A percentile compares a stretch with the other conserved stretches of the same genome.
Evolutionary conservation across 2,329 filamentous ascomycete species (phyloP).

Genomic region (Neocucurbitaria cava): DNA sequence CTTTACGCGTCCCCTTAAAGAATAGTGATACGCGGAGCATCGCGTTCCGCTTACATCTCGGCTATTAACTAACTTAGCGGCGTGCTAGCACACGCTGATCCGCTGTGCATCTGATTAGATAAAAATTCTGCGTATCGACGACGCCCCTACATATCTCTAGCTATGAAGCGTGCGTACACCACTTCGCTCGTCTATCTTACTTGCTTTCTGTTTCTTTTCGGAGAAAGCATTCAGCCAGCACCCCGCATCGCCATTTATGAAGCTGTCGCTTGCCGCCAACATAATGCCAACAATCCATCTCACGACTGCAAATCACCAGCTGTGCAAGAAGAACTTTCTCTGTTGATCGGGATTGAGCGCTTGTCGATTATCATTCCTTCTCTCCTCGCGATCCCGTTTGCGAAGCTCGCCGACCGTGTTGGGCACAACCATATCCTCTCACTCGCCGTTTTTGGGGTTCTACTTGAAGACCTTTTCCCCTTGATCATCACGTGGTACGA

Average conservation of each 20-base stretch:
- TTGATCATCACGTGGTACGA: constrained; percentile 23
- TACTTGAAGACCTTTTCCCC: constrained; percentile 20
- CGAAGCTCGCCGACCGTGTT: constrained; percentile 23
- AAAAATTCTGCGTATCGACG: background rate
- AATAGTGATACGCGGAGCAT: too few relatives aligned
- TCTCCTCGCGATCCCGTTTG: constrained; percentile 26
- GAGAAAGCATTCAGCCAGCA: constrained; percentile 26
- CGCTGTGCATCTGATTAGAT: constrained; percentile 1
- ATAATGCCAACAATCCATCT: constrained; percentile 7
- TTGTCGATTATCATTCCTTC: constrained; percentile 25
- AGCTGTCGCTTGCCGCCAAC: constrained; percentile 19
- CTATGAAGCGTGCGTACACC: constrained; percentile 1
- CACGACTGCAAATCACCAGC: constrained; percentile 22
- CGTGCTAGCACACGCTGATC: background rate
- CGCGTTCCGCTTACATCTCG: too few relatives aligned
- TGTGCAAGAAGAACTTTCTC: constrained; percentile 22
- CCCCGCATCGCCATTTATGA: constrained; percentile 28
- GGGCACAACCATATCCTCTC: constrained; percentile 23
- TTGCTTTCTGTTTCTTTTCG: constrained; percentile 27
- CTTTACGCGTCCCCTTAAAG: too few relatives aligned
- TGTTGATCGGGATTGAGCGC: constrained; percentile 22
- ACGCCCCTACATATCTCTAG: background rate
- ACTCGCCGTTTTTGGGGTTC: constrained; percentile 21
- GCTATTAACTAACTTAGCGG: background rate
- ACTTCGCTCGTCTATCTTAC: constrained; percentile 24